Evolutionary conservation across 163 green algal species (phyloP), one percentile per base, ranked within the genome.

Genomic region (Chlamydomonas reinhardtii): DNA sequence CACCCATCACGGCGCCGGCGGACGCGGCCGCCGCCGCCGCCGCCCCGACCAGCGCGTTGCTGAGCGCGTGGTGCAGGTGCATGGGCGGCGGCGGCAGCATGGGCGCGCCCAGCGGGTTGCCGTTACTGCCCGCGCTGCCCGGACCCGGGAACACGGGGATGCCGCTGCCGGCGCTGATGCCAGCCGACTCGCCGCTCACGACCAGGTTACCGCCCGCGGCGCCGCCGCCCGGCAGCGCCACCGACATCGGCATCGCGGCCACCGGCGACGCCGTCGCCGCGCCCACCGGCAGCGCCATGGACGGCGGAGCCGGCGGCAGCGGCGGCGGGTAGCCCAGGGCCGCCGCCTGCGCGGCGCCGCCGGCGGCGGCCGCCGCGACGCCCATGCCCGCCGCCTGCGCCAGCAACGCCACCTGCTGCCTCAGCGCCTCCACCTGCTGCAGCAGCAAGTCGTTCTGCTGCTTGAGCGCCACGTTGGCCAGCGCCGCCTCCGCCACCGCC

Each of bases 371-470:
- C 32, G 62, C 56, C 16, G 78, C 78, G 1, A 35, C 52, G 15
- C 52, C 68, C 24, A 85, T 48, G 35, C 31, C 68, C 15, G 64
- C 78, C 17, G 68, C 78, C 31, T 85, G 48, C 31, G 31, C 16
- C 15, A 85, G 24, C 20, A 78, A 20, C 32, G 78, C 20, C n/a
- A 85, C 24, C 52, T 85, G 78, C 68, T 85, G 78, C 48, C 32
- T 39, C 68, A 85, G 27, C 25, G 32, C 32, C 68, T 78, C 54
- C 24, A 85, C 32, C 68, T 85, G 29, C 32, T 77, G 56, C 68
- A 48, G 24, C 31, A 85, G 32, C n/a, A 48, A 24, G 19, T 85
- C 78, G 66, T 85, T 85, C 69, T 85, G 78, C 25, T 85, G 78
- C 78, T 59, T 71, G 29, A 85, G 35, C 25, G 75, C 75, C 12